phyloP scores from a whole-genome alignment of 116 monocot species.

The Cymodocea nodosa region DNA sequence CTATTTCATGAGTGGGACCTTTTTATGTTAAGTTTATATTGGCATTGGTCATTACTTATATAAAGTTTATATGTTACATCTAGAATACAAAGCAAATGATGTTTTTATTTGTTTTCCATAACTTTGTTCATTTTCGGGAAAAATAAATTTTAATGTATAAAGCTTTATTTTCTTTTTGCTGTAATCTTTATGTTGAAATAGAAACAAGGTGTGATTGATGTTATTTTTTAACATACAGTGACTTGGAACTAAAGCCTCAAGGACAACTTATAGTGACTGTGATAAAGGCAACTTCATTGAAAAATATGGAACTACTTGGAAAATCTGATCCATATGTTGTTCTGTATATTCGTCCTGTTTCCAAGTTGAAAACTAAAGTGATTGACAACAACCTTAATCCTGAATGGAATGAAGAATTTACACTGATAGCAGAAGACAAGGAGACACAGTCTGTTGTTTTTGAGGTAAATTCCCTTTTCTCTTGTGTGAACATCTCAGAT shows the following conservation, averaged over 20 bases:
- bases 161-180: too few relatives aligned
- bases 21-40: too few relatives aligned
- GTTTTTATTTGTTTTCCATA: too few relatives aligned
- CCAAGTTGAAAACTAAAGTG: constrained; percentile 85
- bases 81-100: too few relatives aligned
- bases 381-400: constrained; percentile 86
- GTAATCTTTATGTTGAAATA: too few relatives aligned
- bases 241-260: constrained; percentile 93
- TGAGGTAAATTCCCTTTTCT: constrained; percentile 31
- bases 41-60: too few relatives aligned
- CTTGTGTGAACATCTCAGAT: too few relatives aligned
- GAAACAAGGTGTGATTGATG: neutral
- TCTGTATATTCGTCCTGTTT: constrained; percentile 66
- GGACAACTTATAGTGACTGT: constrained; percentile 54
- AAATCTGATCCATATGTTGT: constrained; percentile 99
- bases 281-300: constrained; percentile 66
- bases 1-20: too few relatives aligned
- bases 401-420: constrained; percentile 84
- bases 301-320: constrained; percentile 93
- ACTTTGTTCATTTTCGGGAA: too few relatives aligned
- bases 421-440: constrained; percentile 85
- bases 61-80: too few relatives aligned
- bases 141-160: too few relatives aligned
- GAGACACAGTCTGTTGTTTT: constrained; percentile 74
- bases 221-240: constrained; percentile 36